Base-by-base conservation (phyloP, 495 filamentous ascomycete species). In the Hypomontagnella submonticulosa region DNA sequence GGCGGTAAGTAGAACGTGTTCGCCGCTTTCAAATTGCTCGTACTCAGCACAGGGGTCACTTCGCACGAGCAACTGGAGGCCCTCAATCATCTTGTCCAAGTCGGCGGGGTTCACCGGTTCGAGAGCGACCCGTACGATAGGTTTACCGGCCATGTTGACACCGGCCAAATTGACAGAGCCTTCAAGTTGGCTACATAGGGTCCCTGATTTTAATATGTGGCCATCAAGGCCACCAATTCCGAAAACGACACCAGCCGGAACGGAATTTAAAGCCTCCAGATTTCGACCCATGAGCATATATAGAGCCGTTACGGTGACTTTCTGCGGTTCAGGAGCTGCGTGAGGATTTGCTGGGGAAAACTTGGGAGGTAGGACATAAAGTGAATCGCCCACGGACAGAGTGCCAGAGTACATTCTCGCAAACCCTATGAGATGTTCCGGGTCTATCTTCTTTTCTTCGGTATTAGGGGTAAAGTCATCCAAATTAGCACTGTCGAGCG, bases 41-140 rank as follows among this genome's bases (percentile, higher is more conserved):
- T 99, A 99, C 72, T 92, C 88, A 12, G 93, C 96, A 67, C 95
- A 98, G 1, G 95, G 94, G 71, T 99, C 95, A 71, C 92, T 95
- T 72, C 97, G 92, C 57, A 96, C 92, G 6, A 99, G 88, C 47
- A 99, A 79, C 56, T 89, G 86, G 51, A 98, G 82, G 0, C 95
- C 95, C 9, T 83, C 83, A 44, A 99, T 90, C 93, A 99, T 94
- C 76, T 95, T 97, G 69, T 91, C 86, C 36, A 99, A 79, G 70
- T 99, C 92, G 33, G 84, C 87, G 0, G 96, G 95, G 68, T 92
- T 93, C 34, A 83, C 87, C 0, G 95, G 95, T 71, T 98, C 96
- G 4, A 99, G 81, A 1, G 95, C 93, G 3, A 99, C 95, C 49
- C 95, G 90, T 4, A 98, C 96, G 52, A 99, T 99, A 3, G 95